Conservation (phyloP, 768 basidiomycete species). For the Lactarius akahatsu region DNA sequence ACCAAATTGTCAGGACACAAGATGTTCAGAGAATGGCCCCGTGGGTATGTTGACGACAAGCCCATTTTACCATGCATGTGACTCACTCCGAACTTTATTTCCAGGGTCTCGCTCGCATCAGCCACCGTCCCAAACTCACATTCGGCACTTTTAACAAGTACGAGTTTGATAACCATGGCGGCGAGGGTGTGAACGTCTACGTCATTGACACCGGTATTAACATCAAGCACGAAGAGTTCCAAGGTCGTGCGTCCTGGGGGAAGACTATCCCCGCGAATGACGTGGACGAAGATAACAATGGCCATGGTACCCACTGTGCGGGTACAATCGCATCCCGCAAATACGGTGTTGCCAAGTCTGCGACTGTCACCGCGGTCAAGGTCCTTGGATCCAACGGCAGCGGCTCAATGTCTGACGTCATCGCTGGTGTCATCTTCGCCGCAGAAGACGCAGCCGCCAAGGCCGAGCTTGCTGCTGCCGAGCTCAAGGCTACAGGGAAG, state of each 20-base stretch:
- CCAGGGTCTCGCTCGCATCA: constrained; percentile 93
- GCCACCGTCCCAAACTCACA: constrained; percentile 73
- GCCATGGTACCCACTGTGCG: constrained; percentile 93
- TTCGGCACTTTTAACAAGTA: constrained; percentile 87
- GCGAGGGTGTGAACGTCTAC: constrained; percentile 92
- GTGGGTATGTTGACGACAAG: constrained; percentile 60
- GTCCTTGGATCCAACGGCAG: constrained; percentile 93
- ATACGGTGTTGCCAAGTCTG: constrained; percentile 96
- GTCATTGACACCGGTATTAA: constrained; percentile 91
- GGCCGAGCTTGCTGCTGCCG: constrained; percentile 58
- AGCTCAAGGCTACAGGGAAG: constrained; percentile 69
- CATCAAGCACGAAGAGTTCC: constrained; percentile 78
- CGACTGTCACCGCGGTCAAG: constrained; percentile 87
- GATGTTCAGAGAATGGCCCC: constrained; percentile 73
- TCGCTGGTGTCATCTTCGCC: constrained; percentile 86
- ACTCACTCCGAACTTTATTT: constrained; percentile 26
- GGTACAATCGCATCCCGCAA: constrained; percentile 92
- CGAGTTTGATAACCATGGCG: constrained; percentile 65
- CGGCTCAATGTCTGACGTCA: constrained; percentile 93
- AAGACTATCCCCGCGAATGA: constrained; percentile 86
- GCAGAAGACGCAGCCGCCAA: constrained; percentile 51
- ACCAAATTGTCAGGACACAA: constrained; percentile 85
- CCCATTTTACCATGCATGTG: constrained; percentile 8
- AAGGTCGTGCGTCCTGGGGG: constrained; percentile 90
- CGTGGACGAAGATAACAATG: constrained; percentile 87